phyloP scores from a whole-genome alignment of 306 rosid species.

The Gynostemma pentaphyllum region DNA sequence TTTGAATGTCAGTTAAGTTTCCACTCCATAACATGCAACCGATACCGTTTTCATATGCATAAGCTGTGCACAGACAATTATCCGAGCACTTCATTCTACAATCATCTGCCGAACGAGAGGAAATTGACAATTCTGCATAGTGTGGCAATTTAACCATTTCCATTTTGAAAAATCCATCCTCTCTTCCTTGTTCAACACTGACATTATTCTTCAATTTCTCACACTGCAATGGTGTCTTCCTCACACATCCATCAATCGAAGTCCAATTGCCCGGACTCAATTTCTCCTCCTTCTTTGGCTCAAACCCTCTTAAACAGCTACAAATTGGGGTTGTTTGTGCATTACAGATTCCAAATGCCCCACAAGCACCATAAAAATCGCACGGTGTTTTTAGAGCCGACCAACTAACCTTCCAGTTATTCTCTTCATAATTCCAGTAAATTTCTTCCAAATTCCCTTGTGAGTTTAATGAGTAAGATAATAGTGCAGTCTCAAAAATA shows the following conservation, averaged over 20 bases:
- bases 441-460: neutral
- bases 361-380: constrained; percentile 30
- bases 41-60: neutral
- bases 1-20: neutral
- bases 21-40: neutral
- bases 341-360: constrained; percentile 27
- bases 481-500: neutral
- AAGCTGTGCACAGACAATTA: neutral
- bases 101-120: neutral
- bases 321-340: constrained; percentile 14
- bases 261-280: constrained; percentile 15
- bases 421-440: neutral
- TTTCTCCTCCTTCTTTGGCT: constrained; percentile 16
- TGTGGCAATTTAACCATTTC: constrained; percentile 24
- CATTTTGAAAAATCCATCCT: constrained; percentile 20
- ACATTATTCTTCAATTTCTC: constrained; percentile 2
- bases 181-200: neutral
- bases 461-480: neutral
- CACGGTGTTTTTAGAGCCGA: constrained; percentile 8
- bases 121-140: neutral
- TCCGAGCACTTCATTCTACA: neutral
- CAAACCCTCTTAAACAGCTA: constrained; percentile 38
- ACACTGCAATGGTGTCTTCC: constrained; percentile 20
- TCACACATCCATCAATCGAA: constrained; percentile 33
- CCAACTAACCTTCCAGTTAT: neutral